Conservation (phyloP, 805 yeast species). For the Pichia phayaonensis region DNA sequence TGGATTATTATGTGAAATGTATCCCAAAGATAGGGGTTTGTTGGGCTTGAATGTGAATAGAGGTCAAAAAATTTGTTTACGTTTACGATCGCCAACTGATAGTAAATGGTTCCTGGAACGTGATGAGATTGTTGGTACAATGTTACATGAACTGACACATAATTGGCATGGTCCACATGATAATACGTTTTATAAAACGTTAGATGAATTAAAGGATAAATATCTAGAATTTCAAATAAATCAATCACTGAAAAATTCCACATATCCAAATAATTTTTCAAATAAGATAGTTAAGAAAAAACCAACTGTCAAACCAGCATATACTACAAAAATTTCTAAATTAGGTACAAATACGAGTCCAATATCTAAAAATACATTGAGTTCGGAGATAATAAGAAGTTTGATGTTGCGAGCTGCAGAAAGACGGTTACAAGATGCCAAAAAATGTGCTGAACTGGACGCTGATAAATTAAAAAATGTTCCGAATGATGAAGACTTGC, state of each 20-base stretch:
- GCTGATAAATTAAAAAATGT: conserved; percentile 21
- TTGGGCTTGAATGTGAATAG: conserved; percentile 77
- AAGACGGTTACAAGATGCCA: conserved; percentile 44
- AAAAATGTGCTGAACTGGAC: conserved; percentile 35
- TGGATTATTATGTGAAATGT: conserved; percentile 68
- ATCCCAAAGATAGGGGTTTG: conserved; percentile 56
- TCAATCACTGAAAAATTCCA: conserved; percentile 37
- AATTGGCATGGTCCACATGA: conserved; percentile 79
- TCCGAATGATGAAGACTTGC: conserved; percentile 40
- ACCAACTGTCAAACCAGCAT: conserved; percentile 30
- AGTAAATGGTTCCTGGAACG: conserved; percentile 49
- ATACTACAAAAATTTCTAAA: conserved; percentile 33
- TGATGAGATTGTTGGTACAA: conserved; percentile 65
- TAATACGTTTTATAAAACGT: conserved; percentile 51
- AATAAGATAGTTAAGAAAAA: conserved; percentile 30
- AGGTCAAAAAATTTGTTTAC: conserved; percentile 64
- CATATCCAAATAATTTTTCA: conserved; percentile 34
- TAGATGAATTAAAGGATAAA: conserved; percentile 54
- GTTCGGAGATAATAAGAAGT: conserved; percentile 30
- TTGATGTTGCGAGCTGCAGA: conserved; percentile 57
- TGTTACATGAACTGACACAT: conserved; percentile 85
- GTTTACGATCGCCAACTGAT: conserved; percentile 57
- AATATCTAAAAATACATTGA: background rate
- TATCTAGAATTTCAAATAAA: conserved; percentile 36
- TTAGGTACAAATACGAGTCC: conserved; percentile 21